Base-by-base conservation (phyloP, 768 basidiomycete genomes). In the Melanogaster broomeanus region DNA sequence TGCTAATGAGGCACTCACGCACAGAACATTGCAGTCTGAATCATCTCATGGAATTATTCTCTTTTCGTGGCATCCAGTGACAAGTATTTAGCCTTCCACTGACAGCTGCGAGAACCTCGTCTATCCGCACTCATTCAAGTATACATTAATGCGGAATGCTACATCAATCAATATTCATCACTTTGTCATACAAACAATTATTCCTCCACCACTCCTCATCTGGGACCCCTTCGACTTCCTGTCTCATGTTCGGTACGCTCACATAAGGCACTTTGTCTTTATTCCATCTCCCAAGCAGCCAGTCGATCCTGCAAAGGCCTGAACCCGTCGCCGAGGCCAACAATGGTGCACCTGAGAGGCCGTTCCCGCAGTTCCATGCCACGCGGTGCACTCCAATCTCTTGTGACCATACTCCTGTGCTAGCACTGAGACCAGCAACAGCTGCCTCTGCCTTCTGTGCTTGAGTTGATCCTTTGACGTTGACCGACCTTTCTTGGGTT, bases 251-350 rank as follows among this genome's bases (percentile, higher is more conserved):
- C 55, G 77, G 76, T 21, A 92, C 72, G 41, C 80, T 76, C 24
- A 74, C 75, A 70, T 90, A 92, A 2, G 90, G 88, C 6, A 84
- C 67, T 60, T 75, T 81, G 41, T 81, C 83, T 44, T 75, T 81
- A 37, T 81, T 72, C 84, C 86, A 95, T 52, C 84, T 72, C n/a
- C 93, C 93, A 60, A 78, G 70, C 15, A 95, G 62, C 61, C 84
- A 82, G 59, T 99, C 95, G 10, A 98, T 78, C 43, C 96, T 74
- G 59, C 89, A 93, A 18, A 98, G 70, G 1, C 95, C 97, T 9
- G 87, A 86, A 6, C 84, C 92, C 12, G 88, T 91, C 0, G 84
- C 88, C 16, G 87, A 88, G 2, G 88, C 93, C 18, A 95, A 69
- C 56, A 93, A 59, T 18, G 71, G 78, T 44, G 76, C 80, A 18